Evolutionary conservation across 2,329 filamentous ascomycete species (phyloP).

Genomic region (Talaromyces sp.): DNA sequence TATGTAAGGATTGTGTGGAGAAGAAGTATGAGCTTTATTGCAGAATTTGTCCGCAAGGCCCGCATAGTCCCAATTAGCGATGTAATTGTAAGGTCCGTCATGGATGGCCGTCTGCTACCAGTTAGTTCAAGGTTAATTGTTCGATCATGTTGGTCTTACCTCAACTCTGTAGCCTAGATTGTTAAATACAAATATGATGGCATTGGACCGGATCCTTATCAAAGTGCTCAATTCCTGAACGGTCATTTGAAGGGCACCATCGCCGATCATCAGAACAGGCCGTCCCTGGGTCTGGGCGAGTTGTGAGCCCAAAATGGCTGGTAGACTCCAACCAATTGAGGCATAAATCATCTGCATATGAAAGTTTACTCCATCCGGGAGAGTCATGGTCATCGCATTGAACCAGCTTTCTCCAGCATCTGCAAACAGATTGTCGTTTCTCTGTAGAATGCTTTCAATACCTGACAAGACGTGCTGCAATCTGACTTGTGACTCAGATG

Average conservation of each 20-base stretch:
- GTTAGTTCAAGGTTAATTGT: neutral
- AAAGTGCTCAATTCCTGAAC: conserved; percentile 81
- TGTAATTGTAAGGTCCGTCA: conserved; percentile 73
- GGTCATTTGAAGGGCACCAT: conserved; percentile 80
- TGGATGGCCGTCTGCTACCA: conserved; percentile 48
- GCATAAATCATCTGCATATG: neutral
- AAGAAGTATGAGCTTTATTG: neutral
- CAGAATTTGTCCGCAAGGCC: neutral
- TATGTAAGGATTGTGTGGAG: neutral
- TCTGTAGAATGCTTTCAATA: neutral
- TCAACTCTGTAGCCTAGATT: conserved; percentile 85
- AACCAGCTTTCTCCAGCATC: neutral
- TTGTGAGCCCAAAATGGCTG: neutral
- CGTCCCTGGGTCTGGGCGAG: conserved; percentile 42
- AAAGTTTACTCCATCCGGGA: neutral
- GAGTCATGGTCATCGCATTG: neutral
- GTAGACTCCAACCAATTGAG: neutral
- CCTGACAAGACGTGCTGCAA: neutral
- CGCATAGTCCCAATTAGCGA: conserved; percentile 58
- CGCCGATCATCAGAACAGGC: conserved; percentile 74
- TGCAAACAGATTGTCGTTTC: neutral
- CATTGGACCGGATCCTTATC: conserved; percentile 66
- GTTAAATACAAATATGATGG: conserved; percentile 79
- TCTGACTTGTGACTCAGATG: neutral
- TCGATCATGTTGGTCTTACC: conserved; percentile 54